Evolutionary conservation across 768 basidiomycete species (phyloP).

Genomic region (Mycena albidolilacea): DNA sequence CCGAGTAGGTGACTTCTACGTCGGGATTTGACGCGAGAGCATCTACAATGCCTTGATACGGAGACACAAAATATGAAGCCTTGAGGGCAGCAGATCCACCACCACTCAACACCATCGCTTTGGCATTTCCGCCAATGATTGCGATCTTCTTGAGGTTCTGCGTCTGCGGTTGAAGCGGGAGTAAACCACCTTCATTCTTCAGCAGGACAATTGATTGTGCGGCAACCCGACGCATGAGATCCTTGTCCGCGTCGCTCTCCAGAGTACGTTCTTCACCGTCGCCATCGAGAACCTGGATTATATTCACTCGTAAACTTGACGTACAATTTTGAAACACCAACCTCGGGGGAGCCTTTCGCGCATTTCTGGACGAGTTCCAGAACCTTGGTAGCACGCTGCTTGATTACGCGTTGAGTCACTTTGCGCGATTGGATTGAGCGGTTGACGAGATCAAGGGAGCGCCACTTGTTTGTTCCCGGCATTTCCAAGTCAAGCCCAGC

Average conservation of each 20-base stretch:
- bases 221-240: constrained; percentile 77
- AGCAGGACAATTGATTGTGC: constrained; percentile 81
- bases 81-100: constrained; percentile 84
- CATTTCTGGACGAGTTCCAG: constrained; percentile 80
- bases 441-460: constrained; percentile 76
- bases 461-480: constrained; percentile 85
- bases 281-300: constrained; percentile 72
- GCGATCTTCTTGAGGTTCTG: constrained; percentile 75
- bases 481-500: constrained; percentile 88
- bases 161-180: constrained; percentile 65
- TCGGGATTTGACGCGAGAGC: constrained; percentile 62
- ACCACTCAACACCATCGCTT: constrained; percentile 72
- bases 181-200: constrained; percentile 73
- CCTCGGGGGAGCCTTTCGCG: constrained; percentile 77
- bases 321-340: constrained; percentile 41
- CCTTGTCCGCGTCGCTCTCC: constrained; percentile 73
- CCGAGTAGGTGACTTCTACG: constrained; percentile 74
- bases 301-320: neutral
- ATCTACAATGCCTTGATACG: constrained; percentile 81
- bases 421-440: constrained; percentile 74
- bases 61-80: constrained; percentile 82
- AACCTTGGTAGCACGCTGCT: constrained; percentile 76
- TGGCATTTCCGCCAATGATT: constrained; percentile 82
- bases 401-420: constrained; percentile 73
- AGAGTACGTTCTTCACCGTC: constrained; percentile 76